Evolutionary conservation across 176 grass and related monocot species (phyloP).

Genomic region (Saccharum spontaneum): DNA sequence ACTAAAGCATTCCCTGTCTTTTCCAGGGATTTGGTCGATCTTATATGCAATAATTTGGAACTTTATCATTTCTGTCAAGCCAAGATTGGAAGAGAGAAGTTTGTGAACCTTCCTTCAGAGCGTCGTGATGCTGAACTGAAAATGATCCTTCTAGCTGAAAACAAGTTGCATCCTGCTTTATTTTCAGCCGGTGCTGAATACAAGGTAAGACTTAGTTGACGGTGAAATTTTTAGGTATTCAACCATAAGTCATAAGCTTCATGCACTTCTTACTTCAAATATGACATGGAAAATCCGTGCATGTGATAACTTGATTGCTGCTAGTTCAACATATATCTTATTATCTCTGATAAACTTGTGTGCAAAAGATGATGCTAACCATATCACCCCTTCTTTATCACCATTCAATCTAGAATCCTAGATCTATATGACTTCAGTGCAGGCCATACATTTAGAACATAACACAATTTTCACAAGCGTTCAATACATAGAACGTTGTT

Average conservation of each 20-base stretch:
- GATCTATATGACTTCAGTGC: background rate
- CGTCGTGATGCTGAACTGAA: slow-evolving; percentile 77
- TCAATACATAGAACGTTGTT: background rate
- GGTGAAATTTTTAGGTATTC: slow-evolving; percentile 9
- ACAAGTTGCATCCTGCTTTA: slow-evolving; percentile 91
- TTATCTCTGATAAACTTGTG: background rate
- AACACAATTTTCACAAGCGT: background rate
- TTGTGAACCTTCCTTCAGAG: slow-evolving; percentile 66
- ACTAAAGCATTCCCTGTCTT: slow-evolving; percentile 19
- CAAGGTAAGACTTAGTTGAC: slow-evolving; percentile 53
- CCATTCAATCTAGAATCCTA: background rate
- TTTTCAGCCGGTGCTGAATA: slow-evolving; percentile 74
- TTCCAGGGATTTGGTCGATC: slow-evolving; percentile 73
- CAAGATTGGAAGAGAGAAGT: slow-evolving; percentile 86
- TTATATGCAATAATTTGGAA: slow-evolving; percentile 81
- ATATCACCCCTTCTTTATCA: background rate
- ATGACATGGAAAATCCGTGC: background rate
- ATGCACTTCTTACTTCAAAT: background rate
- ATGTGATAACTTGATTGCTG: background rate
- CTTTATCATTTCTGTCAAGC: slow-evolving; percentile 82
- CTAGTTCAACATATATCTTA: slow-evolving; percentile 23
- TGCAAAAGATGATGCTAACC: background rate
- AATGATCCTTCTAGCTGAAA: slow-evolving; percentile 67
- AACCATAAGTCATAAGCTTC: slow-evolving; percentile 12
- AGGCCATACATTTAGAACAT: background rate